These are phyloP conservation scores for Mucuna pruriens DNA, from an alignment of 306 rosid genomes.

Conservation along the genomic window DNA sequence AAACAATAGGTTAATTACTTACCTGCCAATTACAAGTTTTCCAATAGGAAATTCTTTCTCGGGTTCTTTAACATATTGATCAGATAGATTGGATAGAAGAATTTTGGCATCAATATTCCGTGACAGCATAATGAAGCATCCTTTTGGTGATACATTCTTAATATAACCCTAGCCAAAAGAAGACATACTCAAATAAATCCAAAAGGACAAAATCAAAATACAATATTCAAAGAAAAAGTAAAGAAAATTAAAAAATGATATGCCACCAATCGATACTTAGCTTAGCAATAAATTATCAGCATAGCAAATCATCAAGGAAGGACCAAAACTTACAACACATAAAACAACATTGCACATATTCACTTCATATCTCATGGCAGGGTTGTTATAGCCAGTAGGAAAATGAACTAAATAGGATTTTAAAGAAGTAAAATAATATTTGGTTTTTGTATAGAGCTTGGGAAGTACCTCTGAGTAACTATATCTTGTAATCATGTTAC, in stretches of 20 bases:
- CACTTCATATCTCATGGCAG: not conserved
- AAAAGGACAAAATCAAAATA: not conserved
- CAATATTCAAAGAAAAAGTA: not conserved
- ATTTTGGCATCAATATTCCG: constrained; percentile 85
- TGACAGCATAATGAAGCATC: constrained; percentile 84
- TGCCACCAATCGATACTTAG: not conserved
- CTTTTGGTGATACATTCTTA: constrained; percentile 77
- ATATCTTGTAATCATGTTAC: not conserved
- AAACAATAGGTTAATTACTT: constrained; percentile 29
- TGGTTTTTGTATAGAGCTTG: not conserved
- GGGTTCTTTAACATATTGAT: constrained; percentile 67
- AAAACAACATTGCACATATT: not conserved
- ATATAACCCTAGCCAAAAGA: constrained; percentile 76
- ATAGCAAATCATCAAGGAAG: constrained; percentile 1
- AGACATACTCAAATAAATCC: constrained; percentile 13
- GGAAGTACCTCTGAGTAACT: not conserved
- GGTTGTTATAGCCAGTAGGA: not conserved
- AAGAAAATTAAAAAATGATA: not conserved
- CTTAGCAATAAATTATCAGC: not conserved
- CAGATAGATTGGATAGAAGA: constrained; percentile 80
- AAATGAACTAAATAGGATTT: not conserved
- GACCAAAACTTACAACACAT: not conserved
- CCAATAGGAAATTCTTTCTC: constrained; percentile 83
- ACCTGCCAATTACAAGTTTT: constrained; percentile 85
- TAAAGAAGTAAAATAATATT: not conserved